Evolutionary conservation across 1,284 basidiomycete genomes (phyloP), one percentile per base, ranked within the genome.

Genomic region (Termitomyces sp.): DNA sequence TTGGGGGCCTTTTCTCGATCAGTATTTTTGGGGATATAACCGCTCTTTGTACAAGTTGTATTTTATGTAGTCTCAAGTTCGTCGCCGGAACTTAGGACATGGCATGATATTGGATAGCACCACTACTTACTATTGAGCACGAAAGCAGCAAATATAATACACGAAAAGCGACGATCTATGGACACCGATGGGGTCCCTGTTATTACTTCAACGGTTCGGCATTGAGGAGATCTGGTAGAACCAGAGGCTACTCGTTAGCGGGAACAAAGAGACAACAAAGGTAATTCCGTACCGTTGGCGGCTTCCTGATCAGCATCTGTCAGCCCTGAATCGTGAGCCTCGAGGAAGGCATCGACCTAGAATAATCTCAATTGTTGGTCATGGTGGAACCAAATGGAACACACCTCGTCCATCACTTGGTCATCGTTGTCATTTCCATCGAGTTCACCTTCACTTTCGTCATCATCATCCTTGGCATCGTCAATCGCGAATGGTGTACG

Each of bases 401-500:
- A 52, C 52, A 87, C 89, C 76, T 96, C 93, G 60, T 94, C 91
- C 83, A 96, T 82, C 46, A 95, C 88, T 50, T 80, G 81, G 63
- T 93, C 91, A 56, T 79, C 81, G 62, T 93, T 87, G 50, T 78
- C 80, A 46, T 70, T 73, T 16, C 68, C 79, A 30, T 73, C 73
- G 28, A 78, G 79, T 7, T 85, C 86, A 8, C 80, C 79, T 10
- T 84, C 83, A 14, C 82, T 86, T 44, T 84, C 82, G 19, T 86
- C 87, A 42, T 91, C 87, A 13, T 86, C 88, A 59, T 93, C 90
- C 52, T 84, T 86, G 3, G 86, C 91, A 67, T 93, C 91, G 65
- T 97, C 94, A 60, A 97, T 96, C 2, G 92, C 92, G 68, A 97
- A 97, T 57, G 88, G 86, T 34, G 91, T 92, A 45, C 94, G 76